phyloP scores from a whole-genome alignment of 2,329 filamentous ascomycete genomes.

The Talaromyces sp. region DNA sequence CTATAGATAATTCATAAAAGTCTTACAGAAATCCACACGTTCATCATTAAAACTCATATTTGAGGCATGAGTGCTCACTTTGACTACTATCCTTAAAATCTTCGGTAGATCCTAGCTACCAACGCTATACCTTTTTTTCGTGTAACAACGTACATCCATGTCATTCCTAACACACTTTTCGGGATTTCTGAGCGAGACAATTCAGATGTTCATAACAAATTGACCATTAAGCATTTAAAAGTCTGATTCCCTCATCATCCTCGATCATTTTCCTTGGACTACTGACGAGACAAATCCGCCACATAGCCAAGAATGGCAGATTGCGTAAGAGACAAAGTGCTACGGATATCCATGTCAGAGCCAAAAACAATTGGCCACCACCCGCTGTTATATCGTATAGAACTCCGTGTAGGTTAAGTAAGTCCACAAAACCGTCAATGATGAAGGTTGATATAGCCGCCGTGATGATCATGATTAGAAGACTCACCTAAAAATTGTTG shows the following conservation, averaged over 20 bases:
- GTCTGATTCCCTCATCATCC: background rate
- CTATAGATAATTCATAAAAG: background rate
- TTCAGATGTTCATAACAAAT: background rate
- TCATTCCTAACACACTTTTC: background rate
- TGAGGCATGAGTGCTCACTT: background rate
- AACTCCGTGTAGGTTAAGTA: conserved; percentile 7
- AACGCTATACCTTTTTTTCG: background rate
- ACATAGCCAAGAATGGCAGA: background rate
- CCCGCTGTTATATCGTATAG: conserved; percentile 6
- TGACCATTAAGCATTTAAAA: background rate
- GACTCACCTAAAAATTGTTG: background rate
- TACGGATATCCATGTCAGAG: conserved; percentile 8
- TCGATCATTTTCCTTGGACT: background rate
- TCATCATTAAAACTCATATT: background rate
- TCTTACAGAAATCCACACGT: background rate
- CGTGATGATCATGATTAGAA: conserved; percentile 5
- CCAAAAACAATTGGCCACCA: background rate
- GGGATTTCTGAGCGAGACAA: background rate
- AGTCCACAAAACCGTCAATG: background rate
- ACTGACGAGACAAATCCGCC: background rate
- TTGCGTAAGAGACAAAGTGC: conserved; percentile 3
- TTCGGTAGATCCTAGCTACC: background rate
- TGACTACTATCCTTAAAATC: background rate
- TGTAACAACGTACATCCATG: background rate
- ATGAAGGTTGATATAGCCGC: background rate